Base-by-base conservation (phyloP, 2,329 filamentous ascomycete species). In the Sclerotinia trifoliorum region DNA sequence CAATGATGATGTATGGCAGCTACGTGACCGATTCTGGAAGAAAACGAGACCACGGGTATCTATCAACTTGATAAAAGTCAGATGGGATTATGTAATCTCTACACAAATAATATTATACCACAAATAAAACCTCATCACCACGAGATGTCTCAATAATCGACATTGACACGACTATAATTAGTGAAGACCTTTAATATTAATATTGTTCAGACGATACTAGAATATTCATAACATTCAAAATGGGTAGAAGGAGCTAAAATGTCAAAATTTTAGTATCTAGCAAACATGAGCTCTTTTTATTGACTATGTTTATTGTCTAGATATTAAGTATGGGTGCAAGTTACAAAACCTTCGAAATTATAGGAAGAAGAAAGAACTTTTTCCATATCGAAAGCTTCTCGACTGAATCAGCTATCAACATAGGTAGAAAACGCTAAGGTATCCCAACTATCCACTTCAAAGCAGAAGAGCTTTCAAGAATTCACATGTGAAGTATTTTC, bases 1-100 rank as follows among this genome's bases (percentile, higher is more conserved):
- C 11, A 13, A 4, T 1, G 26, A 48, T 13, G 5, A 13, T 3
- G 8, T 26, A n/a, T n/a, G 15, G 6, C 21, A 15, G 11, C n/a
- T 15, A 2, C 4, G 15, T 24, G 2, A 57, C 24, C 11, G 21
- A 24, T 42, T 39, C 35, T 7, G 15, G 55, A 11, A 39, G 21
- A 39, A 7, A 15, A 13, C 21, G 2, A 35, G 52, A 55, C 7
- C 46, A 2, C 0, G 21, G 6, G 7, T 48, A 48, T 48, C 21
- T 15, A 8, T 51, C n/a, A 2, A 48, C 3, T 48, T 6, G 1
- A 19, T 1, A n/a, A 8, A n/a, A 1, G 2, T n/a, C n/a, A 21
- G 46, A n/a, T 15, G 21, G 8, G 46, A 48, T 48, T 5, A 48
- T n/a, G 8, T 4, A 42, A 5, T 17, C 15, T 42, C 17, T 42